These are phyloP conservation scores for Candida ortonii DNA, from an alignment of 805 yeast species.

Conservation along the genomic window DNA sequence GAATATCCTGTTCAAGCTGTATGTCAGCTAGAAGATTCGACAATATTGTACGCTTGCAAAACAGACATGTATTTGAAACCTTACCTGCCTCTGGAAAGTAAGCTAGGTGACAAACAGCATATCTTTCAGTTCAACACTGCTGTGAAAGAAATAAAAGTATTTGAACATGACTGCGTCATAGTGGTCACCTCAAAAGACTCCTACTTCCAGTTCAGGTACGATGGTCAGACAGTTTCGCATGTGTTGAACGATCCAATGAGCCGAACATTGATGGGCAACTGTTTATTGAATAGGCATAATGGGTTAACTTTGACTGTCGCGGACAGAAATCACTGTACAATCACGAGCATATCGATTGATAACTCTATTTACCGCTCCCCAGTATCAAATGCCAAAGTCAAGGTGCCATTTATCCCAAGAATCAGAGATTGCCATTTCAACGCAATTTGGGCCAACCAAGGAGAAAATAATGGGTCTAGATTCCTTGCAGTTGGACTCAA, in stretches of 20 bases:
- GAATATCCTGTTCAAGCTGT: constrained; percentile 23
- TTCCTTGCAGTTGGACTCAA: constrained; percentile 36
- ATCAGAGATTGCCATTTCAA: constrained; percentile 26
- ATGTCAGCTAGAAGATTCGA: constrained; percentile 23
- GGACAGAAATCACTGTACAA: constrained; percentile 21
- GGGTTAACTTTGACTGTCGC: constrained; percentile 14
- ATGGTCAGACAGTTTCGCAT: constrained; percentile 13
- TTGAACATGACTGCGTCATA: constrained; percentile 16
- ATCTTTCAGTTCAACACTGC: constrained; percentile 14
- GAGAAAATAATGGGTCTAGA: constrained; percentile 1
- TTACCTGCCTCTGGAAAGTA: constrained; percentile 21
- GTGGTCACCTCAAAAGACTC: constrained; percentile 33
- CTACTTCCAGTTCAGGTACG: constrained; percentile 18
- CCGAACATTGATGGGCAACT: constrained; percentile 24
- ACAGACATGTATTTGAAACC: constrained; percentile 12
- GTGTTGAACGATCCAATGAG: constrained; percentile 19
- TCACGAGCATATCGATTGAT: constrained; percentile 13
- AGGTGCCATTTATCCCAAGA: constrained; percentile 34
- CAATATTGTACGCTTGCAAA: constrained; percentile 25
- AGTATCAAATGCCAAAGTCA: constrained; percentile 15
- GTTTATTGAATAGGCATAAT: constrained; percentile 15
- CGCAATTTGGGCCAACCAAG: constrained; percentile 32
- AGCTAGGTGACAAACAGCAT: constrained; percentile 20
- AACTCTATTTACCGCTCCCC: constrained; percentile 4
- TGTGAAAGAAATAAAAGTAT: constrained; percentile 24